Conservation (phyloP, 106 monocot species). For the Posidonia australis region DNA sequence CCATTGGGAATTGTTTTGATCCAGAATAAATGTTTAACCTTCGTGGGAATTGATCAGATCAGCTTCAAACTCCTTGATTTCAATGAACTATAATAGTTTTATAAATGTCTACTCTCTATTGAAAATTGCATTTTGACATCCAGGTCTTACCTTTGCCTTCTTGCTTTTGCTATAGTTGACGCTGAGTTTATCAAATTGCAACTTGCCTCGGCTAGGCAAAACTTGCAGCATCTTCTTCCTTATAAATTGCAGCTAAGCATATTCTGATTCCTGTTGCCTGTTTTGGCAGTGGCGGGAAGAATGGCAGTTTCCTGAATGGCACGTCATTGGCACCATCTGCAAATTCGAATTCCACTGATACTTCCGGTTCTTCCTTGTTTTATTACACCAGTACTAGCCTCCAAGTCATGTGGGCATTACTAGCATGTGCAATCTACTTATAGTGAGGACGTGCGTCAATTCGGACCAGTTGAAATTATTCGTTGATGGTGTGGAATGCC, state of each 20-base stretch:
- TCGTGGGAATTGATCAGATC: too few species aligned
- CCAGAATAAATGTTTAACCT: too few species aligned
- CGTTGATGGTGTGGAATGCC: neutral
- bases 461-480: neutral
- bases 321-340: constrained; percentile 63
- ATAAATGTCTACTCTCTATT: too few species aligned
- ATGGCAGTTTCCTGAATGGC: constrained; percentile 52
- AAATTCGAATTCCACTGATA: constrained; percentile 13
- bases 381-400: neutral
- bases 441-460: neutral
- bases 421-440: neutral
- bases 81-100: too few species aligned
- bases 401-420: neutral
- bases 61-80: too few species aligned
- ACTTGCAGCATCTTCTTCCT: neutral
- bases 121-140: too few species aligned
- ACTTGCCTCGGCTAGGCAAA: too few species aligned
- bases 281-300: constrained; percentile 69
- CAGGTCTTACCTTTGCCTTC: too few species aligned
- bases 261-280: neutral
- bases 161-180: too few species aligned
- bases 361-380: neutral
- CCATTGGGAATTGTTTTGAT: too few species aligned
- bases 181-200: too few species aligned
- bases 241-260: neutral